Evolutionary conservation across 192 early-diverging fungal genomes (phyloP), one percentile per base, ranked within the genome.

Genomic region (Coemansia sp.): DNA sequence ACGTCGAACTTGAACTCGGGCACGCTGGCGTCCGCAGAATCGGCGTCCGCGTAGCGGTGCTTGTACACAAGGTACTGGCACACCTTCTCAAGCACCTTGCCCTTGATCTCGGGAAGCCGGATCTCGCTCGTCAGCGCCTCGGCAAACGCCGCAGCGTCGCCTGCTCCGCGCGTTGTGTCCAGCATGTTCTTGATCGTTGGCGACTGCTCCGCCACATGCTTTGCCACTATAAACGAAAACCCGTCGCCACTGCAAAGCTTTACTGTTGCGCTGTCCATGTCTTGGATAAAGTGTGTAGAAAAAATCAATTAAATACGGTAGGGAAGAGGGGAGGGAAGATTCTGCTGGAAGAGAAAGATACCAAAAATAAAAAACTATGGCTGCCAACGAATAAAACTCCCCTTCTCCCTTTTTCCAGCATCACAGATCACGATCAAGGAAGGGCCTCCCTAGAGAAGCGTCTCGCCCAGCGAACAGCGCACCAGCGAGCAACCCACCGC

Each of bases 141-240:
- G 53, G 90, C 89, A 68, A 99, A 99, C 68, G 92, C 90, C 2
- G 63, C 35, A 0, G 64, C 52, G 57, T 38, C 29, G 15, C 8
- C 4, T 13, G 58, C 63, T 25, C 79, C 70, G 17, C 89, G 89
- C 42, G 96, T 89, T 54, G 86, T 86, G 19, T 90, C 90, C 3
- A 99, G 85, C 94, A 99, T 95, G 76, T 94, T 97, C 62, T 89
- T 92, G 58, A 99, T 90, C 14, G 97, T 96, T 1, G 94, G 93
- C 9, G 94, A 94, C 17, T 89, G 87, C 84, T 93, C 87, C 50
- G 97, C 97, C 59, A 91, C 93, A 40, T 90, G 80, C 19, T 92
- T 87, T 73, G 91, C 88, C 20, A 99, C 87, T 38, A 95, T 79
- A 73, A 97, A 96, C 42, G 89, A 87, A 63, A 97, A 96, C 0